Base-by-base conservation (phyloP, 345 rosid genomes). In the Atalantia buxifolia region DNA sequence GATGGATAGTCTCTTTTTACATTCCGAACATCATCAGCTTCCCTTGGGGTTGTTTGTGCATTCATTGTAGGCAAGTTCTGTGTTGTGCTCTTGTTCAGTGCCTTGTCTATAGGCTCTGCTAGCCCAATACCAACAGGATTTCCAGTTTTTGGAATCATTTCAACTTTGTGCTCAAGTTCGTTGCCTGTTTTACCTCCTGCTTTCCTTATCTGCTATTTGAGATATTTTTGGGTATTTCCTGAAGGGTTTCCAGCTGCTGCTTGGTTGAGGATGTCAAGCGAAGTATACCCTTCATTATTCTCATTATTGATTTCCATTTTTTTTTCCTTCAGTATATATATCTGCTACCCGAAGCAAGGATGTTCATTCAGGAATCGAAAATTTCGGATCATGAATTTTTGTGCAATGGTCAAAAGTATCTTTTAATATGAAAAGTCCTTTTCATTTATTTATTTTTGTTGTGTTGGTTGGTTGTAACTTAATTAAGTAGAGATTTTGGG, bases 271-370 rank as follows among this genome's bases (percentile, higher is more conserved):
- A 74, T 42, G 48, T 38, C 56, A 36, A 74, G 38, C 7, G 68
- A 66, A 3, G 68, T 25, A 5, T 19, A 27, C 42, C 68, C 57
- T 25, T 60, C 59, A 18, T 25, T 6, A 22, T 74, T 74, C 68
- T 2, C 24, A 19, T 74, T 27, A 61, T 74, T 40, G 13, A 40
- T 40, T 40, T 40, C 4, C 3, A 0, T 40, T 40, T 40, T 62
- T 2, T 25, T 61, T 18, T 42, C 33, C 13, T 30, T 36, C 62
- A 33, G 70, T 36, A 83, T 77, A 64, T 77, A 35, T 18, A 7
- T 59, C 68, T 40, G 79, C 73, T 16, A 77, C 5, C 81, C 80
- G 55, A 24, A 38, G 14, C 27, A 40, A 60, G 56, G 14, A 60
- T 61, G 7, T 25, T 45, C 24, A 14, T 28, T 74, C 38, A 74